Percentiles rank a stretch among this genome's conserved stretches.
phyloP scores from a whole-genome alignment of 2,329 filamentous ascomycete species.

The Kalmusia sp. region DNA sequence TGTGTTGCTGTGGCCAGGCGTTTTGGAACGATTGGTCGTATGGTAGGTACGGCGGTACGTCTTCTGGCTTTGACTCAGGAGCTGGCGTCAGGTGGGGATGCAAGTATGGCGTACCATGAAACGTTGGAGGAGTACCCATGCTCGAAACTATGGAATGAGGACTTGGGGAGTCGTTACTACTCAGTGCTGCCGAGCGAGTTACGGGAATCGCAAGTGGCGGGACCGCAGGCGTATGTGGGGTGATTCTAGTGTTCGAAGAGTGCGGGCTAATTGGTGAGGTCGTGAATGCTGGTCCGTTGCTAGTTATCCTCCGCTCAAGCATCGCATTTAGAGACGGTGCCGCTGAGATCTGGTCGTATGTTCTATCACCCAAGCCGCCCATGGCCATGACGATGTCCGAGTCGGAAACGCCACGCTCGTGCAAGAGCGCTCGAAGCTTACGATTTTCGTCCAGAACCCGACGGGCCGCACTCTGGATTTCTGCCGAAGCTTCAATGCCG shows the following conservation, averaged over 20 bases:
- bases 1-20: slow-evolving; percentile 27
- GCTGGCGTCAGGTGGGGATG: slow-evolving; percentile 25
- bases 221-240: slow-evolving; percentile 25
- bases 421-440: slow-evolving; percentile 66
- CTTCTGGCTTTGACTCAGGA: slow-evolving; percentile 34
- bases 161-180: slow-evolving; percentile 36
- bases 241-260: slow-evolving; percentile 18
- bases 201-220: slow-evolving; percentile 30
- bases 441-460: slow-evolving; percentile 74
- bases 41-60: slow-evolving; percentile 28
- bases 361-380: slow-evolving; percentile 27
- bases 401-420: slow-evolving; percentile 64
- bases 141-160: slow-evolving; percentile 41
- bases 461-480: slow-evolving; percentile 74
- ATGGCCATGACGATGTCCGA: slow-evolving; percentile 55
- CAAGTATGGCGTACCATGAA: slow-evolving; percentile 29
- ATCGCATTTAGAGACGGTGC: slow-evolving; percentile 34
- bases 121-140: slow-evolving; percentile 34
- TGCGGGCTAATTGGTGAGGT: slow-evolving; percentile 19
- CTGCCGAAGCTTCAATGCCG: slow-evolving; percentile 72
- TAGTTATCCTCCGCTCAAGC: slow-evolving; percentile 39
- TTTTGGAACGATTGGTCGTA: slow-evolving; percentile 30
- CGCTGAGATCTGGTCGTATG: slow-evolving; percentile 37
- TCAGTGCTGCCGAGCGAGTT: slow-evolving; percentile 28
- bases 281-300: slow-evolving; percentile 26